Evolutionary conservation across 2,329 filamentous ascomycete species (phyloP).

Genomic region (Botrytis deweyae): DNA sequence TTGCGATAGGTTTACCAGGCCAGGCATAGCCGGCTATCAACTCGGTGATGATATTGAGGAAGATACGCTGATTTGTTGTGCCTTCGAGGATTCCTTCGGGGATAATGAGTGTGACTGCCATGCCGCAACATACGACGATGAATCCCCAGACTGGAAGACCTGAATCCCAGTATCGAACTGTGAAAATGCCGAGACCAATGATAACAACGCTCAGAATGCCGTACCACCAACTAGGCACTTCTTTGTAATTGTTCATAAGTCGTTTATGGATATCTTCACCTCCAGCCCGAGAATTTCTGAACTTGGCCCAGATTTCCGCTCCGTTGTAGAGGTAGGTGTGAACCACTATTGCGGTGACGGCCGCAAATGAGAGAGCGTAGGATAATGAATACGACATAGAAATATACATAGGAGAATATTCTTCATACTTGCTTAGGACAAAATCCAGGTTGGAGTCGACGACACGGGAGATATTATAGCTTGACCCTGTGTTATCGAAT

Average conservation of each 20-base stretch:
- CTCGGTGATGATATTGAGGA: slow-evolving; percentile 68
- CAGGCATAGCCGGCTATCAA: slow-evolving; percentile 61
- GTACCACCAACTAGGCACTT: slow-evolving; percentile 56
- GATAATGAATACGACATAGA: slow-evolving; percentile 30
- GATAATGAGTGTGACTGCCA: slow-evolving; percentile 36
- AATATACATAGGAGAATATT: slow-evolving; percentile 9
- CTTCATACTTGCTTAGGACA: slow-evolving; percentile 3
- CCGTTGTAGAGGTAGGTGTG: slow-evolving; percentile 67
- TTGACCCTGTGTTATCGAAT: slow-evolving; percentile 60
- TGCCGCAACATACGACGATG: slow-evolving; percentile 32
- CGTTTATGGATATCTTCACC: slow-evolving; percentile 49
- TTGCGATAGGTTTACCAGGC: slow-evolving; percentile 62
- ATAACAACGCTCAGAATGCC: slow-evolving; percentile 46
- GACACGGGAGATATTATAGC: slow-evolving; percentile 64
- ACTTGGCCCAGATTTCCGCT: slow-evolving; percentile 52
- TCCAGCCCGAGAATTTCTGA: slow-evolving; percentile 1
- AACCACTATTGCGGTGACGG: slow-evolving; percentile 69
- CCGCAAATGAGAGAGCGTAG: slow-evolving; percentile 69
- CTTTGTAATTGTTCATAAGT: slow-evolving; percentile 48
- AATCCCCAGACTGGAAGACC: slow-evolving; percentile 47
- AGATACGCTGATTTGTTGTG: slow-evolving; percentile 50
- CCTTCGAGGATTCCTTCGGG: slow-evolving; percentile 44
- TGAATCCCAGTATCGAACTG: slow-evolving; percentile 22
- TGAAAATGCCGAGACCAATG: slow-evolving; percentile 42
- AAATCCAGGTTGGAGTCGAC: slow-evolving; percentile 47